Conservation (phyloP, 768 basidiomycete species). For the Pisolithus sp. region DNA sequence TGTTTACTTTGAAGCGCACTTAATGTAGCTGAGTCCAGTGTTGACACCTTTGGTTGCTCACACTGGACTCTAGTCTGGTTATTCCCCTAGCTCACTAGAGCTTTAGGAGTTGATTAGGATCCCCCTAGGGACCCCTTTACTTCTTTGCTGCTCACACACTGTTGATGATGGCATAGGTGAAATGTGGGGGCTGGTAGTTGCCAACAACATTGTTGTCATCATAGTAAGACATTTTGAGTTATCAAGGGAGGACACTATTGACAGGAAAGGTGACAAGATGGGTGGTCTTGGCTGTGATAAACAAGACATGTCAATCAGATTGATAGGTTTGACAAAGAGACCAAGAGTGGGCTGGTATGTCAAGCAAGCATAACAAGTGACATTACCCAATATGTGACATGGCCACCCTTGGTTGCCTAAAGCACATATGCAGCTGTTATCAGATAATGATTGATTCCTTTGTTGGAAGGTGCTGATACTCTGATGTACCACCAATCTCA, state of each 20-base stretch:
- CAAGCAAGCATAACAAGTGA: conserved; percentile 51
- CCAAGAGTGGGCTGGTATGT: conserved; percentile 19
- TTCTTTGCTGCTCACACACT: too few species aligned
- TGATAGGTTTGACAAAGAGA: conserved; percentile 7
- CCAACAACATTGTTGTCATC: neutral
- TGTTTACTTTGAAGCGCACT: too few species aligned
- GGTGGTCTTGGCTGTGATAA: too few species aligned
- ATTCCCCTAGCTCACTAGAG: too few species aligned
- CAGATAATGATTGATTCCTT: conserved; percentile 68
- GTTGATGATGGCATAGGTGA: conserved; percentile 20
- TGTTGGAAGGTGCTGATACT: conserved; percentile 55
- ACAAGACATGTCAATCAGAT: conserved; percentile 12
- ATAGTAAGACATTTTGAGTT: conserved; percentile 13
- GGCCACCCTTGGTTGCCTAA: conserved; percentile 69
- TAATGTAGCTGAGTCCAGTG: too few species aligned
- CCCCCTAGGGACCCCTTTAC: too few species aligned
- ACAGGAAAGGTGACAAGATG: conserved; percentile 21
- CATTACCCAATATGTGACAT: conserved; percentile 70
- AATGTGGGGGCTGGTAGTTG: conserved; percentile 8
- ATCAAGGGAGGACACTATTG: conserved; percentile 22
- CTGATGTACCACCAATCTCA: conserved; percentile 55
- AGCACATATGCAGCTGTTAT: conserved; percentile 71
- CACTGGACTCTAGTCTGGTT: too few species aligned
- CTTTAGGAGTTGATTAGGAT: too few species aligned
- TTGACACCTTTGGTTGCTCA: too few species aligned